Evolutionary conservation across 169 alveolate genomes (phyloP), one percentile per base, ranked within the genome.

Genomic region (Eimeria brunetti): DNA sequence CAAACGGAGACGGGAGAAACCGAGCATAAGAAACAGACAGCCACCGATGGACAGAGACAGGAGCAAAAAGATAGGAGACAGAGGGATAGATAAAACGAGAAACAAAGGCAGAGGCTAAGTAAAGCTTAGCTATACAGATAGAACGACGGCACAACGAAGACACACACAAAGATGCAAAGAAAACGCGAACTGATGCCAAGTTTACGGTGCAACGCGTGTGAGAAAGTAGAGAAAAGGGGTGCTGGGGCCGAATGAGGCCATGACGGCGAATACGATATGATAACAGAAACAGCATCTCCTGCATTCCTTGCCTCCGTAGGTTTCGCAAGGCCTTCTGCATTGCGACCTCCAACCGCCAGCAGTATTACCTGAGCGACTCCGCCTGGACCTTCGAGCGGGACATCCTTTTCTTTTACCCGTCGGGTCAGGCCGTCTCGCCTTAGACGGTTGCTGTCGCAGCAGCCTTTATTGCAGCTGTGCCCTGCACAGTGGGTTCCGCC

Each of bases 251-350:
- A 20, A 44, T 41, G 58, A 75, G 36, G 56, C 49, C 49, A 73
- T 1, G 30, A 16, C 49, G 22, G 51, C 7, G 8, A 71, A 27
- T 60, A 75, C 11, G 85, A 9, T 11, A 75, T 9, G 41, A 27
- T 1, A 16, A 22, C 20, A 27, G 3, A 20, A 16, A 16, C 14
- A 18, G 7, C 14, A 60, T 27, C 30, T 7, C 16, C 60, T 22
- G 62, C 14, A 20, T 0, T 20, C 0, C 12, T 58, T 75, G 30
- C 8, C 0, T 22, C 38, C 38, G 80, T 41, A 84, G 91, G 91
- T 84, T 84, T 18, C 91, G 91, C 78, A 84, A 53, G 44, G 91
- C 91, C 30, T 84, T 84, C 58, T 84, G 91, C 78, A 58, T 84
- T 30, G 91, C 46, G 56, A 22, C 91, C 56, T n/a, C 91, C 41